Conservation (phyloP, 202 grass and related monocot species). For the Panicum hallii region DNA sequence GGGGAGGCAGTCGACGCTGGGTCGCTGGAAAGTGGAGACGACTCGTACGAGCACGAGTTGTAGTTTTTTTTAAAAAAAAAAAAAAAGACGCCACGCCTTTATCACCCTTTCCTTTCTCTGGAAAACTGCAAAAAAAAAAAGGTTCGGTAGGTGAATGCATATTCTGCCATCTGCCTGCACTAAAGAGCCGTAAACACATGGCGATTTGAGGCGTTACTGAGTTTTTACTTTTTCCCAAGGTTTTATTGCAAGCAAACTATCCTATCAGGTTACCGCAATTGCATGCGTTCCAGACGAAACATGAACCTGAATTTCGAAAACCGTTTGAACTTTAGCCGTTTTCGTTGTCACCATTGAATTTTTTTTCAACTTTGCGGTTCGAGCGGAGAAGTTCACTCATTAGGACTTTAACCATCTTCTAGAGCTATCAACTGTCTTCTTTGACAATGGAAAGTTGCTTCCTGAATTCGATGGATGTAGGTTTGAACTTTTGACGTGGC, state of each 20-base stretch:
- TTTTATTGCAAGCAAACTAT: neutral
- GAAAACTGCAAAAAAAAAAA: slow-evolving; percentile 29
- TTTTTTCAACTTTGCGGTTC: neutral
- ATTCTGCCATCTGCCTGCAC: neutral
- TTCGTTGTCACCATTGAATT: neutral
- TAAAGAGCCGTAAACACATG: too few species aligned
- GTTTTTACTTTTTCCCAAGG: neutral
- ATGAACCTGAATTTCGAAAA: neutral
- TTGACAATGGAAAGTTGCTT: neutral
- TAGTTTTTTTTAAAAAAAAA: neutral
- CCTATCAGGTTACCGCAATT: neutral
- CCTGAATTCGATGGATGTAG: neutral
- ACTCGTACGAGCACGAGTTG: neutral
- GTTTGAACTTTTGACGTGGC: neutral
- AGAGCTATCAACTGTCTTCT: neutral
- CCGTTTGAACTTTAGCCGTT: neutral
- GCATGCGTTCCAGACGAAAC: neutral
- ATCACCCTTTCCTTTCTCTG: slow-evolving; percentile 27
- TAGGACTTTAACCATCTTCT: neutral
- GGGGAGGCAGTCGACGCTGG: neutral
- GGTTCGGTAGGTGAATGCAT: neutral
- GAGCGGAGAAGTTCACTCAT: neutral
- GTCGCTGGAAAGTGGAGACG: neutral
- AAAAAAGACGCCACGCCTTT: neutral
- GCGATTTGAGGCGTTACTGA: neutral